phyloP scores from a whole-genome alignment of 768 basidiomycete species.

The Pleurotus ostreatus region DNA sequence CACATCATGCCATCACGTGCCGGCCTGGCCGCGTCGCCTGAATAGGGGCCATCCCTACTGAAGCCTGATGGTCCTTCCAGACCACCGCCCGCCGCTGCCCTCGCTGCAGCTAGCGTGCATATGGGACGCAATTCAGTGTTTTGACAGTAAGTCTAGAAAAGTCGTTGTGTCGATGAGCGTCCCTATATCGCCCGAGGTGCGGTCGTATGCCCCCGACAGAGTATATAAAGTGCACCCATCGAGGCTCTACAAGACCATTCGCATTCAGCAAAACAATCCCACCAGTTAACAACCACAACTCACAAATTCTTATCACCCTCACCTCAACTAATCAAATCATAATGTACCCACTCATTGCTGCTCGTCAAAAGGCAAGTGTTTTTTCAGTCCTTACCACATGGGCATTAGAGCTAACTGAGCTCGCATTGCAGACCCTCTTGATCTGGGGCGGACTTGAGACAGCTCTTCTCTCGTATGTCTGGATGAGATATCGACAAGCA shows the following conservation, averaged over 20 bases:
- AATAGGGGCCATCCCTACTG: background rate
- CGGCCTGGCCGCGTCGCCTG: background rate
- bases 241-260: background rate
- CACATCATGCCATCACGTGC: background rate
- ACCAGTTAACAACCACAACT: slow-evolving; percentile 2
- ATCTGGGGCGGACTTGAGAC: slow-evolving; percentile 32
- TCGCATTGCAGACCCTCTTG: slow-evolving; percentile 24
- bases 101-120: background rate
- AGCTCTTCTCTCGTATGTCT: slow-evolving; percentile 23
- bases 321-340: background rate
- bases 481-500: slow-evolving; percentile 22
- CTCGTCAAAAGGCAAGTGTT: background rate
- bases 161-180: background rate
- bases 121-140: background rate
- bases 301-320: slow-evolving; percentile 7
- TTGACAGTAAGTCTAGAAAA: background rate
- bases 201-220: background rate
- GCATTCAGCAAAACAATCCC: background rate
- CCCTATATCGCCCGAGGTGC: background rate
- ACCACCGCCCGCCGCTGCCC: background rate
- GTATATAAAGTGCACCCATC: slow-evolving; percentile 2
- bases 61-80: background rate
- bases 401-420: background rate
- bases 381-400: background rate
- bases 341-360: slow-evolving; percentile 4